Conservation (phyloP, 106 monocot species). For the Dendrobium nobile region DNA sequence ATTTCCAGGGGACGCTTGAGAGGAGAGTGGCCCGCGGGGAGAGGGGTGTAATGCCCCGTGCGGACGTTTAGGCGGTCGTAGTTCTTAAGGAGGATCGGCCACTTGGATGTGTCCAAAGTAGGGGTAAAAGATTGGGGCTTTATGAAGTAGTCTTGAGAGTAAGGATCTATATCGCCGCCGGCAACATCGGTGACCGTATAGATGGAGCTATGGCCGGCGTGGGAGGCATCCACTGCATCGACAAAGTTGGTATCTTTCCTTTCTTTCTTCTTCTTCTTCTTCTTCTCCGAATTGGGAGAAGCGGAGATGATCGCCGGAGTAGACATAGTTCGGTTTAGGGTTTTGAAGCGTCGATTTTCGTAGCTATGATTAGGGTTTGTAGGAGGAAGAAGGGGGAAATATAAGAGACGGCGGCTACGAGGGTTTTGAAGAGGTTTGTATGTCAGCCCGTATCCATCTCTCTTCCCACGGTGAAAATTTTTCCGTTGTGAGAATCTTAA, state of each 20-base stretch:
- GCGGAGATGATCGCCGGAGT: conserved; percentile 6
- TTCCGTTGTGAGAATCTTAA: not conserved
- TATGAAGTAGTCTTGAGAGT: conserved; percentile 42
- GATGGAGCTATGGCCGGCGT: not conserved
- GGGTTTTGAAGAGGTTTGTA: not conserved
- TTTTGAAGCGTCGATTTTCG: not conserved
- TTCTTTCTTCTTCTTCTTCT: conserved; percentile 41
- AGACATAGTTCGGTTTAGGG: conserved; percentile 14
- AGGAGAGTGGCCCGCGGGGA: conserved; percentile 78
- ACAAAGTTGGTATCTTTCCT: conserved; percentile 6
- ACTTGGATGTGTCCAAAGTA: conserved; percentile 57
- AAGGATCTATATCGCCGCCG: conserved; percentile 4
- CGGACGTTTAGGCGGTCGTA: conserved; percentile 87
- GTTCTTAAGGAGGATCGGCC: conserved; percentile 93
- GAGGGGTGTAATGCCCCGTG: conserved; percentile 92
- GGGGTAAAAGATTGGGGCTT: conserved; percentile 72
- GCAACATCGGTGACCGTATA: not conserved
- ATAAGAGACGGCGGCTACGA: not conserved
- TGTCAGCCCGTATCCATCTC: no score
- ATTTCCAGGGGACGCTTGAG: conserved; percentile 66
- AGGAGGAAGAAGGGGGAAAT: not conserved
- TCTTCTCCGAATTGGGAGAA: conserved; percentile 12
- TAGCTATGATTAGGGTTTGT: not conserved
- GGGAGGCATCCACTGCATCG: not conserved
- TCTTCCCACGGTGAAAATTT: not conserved